Evolutionary conservation across 768 basidiomycete genomes (phyloP).

Genomic region (Chalciporus pseudorubinellus): DNA sequence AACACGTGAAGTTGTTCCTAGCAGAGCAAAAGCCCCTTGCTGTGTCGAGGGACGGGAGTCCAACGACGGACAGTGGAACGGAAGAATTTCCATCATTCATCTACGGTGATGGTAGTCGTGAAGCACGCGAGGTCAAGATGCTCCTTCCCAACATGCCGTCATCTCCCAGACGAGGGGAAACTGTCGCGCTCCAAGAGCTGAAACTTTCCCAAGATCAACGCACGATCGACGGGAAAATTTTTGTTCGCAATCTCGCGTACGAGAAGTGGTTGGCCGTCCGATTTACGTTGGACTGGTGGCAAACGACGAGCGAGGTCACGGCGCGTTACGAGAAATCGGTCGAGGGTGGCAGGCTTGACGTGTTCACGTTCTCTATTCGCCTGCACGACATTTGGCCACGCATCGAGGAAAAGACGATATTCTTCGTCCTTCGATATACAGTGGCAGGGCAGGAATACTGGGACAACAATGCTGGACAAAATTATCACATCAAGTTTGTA

Average conservation of each 20-base stretch:
- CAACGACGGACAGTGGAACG: slow-evolving; percentile 79
- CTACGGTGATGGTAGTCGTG: slow-evolving; percentile 43
- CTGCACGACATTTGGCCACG: slow-evolving; percentile 74
- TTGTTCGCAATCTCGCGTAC: slow-evolving; percentile 84
- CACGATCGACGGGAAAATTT: slow-evolving; percentile 67
- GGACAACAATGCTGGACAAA: slow-evolving; percentile 84
- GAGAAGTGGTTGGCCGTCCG: slow-evolving; percentile 85
- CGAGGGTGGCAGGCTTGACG: slow-evolving; percentile 47
- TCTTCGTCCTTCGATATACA: slow-evolving; percentile 71
- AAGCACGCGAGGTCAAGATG: slow-evolving; percentile 50
- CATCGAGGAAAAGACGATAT: slow-evolving; percentile 81
- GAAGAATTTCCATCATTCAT: slow-evolving; percentile 76
- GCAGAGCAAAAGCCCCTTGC: slow-evolving; percentile 94
- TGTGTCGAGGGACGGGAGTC: slow-evolving; percentile 87
- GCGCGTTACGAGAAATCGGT: slow-evolving; percentile 60
- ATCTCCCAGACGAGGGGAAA: slow-evolving; percentile 35
- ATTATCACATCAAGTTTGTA: slow-evolving; percentile 76
- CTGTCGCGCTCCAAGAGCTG: slow-evolving; percentile 56
- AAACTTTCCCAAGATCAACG: slow-evolving; percentile 49
- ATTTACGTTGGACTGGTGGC: slow-evolving; percentile 94
- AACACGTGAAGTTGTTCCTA: slow-evolving; percentile 92
- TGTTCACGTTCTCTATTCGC: slow-evolving; percentile 74
- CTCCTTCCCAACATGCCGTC: slow-evolving; percentile 66
- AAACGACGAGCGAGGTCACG: slow-evolving; percentile 91
- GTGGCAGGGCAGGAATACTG: slow-evolving; percentile 78